Percentiles rank a stretch among this genome's conserved stretches.
Conservation (phyloP, 192 early-diverging fungal genomes). For the Diversispora epigaea region DNA sequence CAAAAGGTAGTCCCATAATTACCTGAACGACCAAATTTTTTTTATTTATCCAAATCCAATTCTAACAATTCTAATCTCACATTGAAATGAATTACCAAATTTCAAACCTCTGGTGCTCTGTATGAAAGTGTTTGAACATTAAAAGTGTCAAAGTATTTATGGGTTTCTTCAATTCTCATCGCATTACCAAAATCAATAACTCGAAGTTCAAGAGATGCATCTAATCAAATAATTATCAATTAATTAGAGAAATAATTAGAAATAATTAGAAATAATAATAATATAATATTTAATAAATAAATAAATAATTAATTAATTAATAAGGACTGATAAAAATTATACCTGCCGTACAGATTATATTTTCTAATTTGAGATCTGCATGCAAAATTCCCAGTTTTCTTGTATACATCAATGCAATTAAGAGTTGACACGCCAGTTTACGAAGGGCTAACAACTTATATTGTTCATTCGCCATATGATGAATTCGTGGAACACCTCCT, state of each 20-base stretch:
- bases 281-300: neutral
- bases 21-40: neutral
- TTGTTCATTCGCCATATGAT: neutral
- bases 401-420: conserved; percentile 15
- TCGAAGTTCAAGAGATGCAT: neutral
- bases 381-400: conserved; percentile 10
- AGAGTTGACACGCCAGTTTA: conserved; percentile 15
- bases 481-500: conserved; percentile 1
- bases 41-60: neutral
- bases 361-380: conserved; percentile 18
- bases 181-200: conserved; percentile 22
- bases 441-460: neutral
- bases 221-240: neutral
- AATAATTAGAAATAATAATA: too few species aligned
- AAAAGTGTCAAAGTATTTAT: conserved; percentile 4
- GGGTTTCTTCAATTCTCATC: conserved; percentile 10
- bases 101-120: conserved; percentile 15
- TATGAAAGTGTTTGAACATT: conserved; percentile 16
- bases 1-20: conserved; percentile 16
- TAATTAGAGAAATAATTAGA: too few species aligned
- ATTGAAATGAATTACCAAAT: neutral
- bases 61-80: neutral
- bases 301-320: too few species aligned
- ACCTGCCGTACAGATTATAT: conserved; percentile 8
- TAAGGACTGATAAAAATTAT: neutral